These are phyloP conservation scores for Didymella lethalis DNA, from an alignment of 2,329 filamentous ascomycete genomes.

Conservation along the genomic window DNA sequence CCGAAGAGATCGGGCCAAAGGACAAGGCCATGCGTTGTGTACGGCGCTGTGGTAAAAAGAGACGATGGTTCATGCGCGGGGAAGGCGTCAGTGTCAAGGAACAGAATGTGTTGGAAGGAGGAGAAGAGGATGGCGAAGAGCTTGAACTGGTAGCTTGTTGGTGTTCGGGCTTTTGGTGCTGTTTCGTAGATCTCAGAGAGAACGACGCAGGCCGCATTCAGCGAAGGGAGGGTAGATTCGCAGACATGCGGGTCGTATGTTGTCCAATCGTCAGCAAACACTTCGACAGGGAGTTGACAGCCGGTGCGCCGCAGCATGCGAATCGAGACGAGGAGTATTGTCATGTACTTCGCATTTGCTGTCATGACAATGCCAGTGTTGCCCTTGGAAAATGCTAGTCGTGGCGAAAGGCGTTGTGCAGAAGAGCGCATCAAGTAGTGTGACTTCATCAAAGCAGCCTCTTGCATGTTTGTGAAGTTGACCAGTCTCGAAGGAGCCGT, in stretches of 20 bases:
- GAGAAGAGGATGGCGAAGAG: constrained; percentile 65
- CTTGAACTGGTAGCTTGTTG: constrained; percentile 61
- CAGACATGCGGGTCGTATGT: constrained; percentile 53
- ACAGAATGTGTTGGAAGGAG: constrained; percentile 66
- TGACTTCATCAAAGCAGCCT: constrained; percentile 28
- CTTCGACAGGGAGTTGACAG: constrained; percentile 59
- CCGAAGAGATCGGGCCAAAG: constrained; percentile 66
- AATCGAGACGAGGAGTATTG: constrained; percentile 60
- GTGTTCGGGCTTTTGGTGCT: constrained; percentile 22
- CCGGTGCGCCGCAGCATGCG: constrained; percentile 62
- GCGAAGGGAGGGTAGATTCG: constrained; percentile 46
- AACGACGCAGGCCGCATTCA: constrained; percentile 52
- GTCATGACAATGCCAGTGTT: constrained; percentile 62
- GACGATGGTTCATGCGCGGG: constrained; percentile 56
- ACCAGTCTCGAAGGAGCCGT: constrained; percentile 23
- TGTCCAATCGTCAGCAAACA: constrained; percentile 49
- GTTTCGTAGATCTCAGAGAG: constrained; percentile 38
- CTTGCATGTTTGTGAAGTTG: constrained; percentile 30
- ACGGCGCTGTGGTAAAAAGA: constrained; percentile 62
- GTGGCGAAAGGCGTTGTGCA: constrained; percentile 30
- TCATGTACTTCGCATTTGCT: constrained; percentile 58
- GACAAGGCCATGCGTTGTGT: constrained; percentile 61
- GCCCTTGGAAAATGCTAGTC: constrained; percentile 50
- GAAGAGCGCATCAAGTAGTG: constrained; percentile 35
- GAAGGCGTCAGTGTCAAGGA: constrained; percentile 66